Percentiles rank a stretch among this genome's conserved stretches.
Conservation (phyloP, 371 early-diverging fungal species). For the Fennellomyces sp. region DNA sequence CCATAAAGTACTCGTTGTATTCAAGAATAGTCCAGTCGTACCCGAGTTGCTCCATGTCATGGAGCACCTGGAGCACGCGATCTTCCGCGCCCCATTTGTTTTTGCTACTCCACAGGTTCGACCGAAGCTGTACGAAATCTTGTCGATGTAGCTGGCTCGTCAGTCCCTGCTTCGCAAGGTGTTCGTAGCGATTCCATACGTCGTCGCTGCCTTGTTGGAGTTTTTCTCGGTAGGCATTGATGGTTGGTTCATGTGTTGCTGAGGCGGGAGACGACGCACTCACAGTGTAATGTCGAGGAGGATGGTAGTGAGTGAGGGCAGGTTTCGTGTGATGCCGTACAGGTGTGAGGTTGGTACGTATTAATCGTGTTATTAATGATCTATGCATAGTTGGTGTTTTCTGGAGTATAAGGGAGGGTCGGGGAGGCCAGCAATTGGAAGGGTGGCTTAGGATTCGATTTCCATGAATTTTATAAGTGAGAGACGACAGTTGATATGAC, state of each 20-base stretch:
- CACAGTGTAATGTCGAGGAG: background rate
- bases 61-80: constrained; percentile 29
- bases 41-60: constrained; percentile 39
- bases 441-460: no score
- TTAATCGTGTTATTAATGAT: constrained; percentile 2
- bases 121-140: constrained; percentile 34
- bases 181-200: constrained; percentile 2
- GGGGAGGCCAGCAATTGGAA: no score
- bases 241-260: background rate
- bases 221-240: constrained; percentile 1
- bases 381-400: background rate
- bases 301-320: background rate
- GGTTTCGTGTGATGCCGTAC: background rate
- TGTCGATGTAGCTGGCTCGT: constrained; percentile 18
- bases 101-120: constrained; percentile 26
- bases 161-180: background rate
- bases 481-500: no score
- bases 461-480: no score
- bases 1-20: constrained; percentile 49
- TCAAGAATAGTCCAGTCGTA: constrained; percentile 34
- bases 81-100: constrained; percentile 42
- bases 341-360: background rate
- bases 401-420: no score
- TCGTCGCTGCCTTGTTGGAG: background rate
- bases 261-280: background rate